Evolutionary conservation across 1,284 basidiomycete species (phyloP).

Genomic region (Cryptococcus floricola): DNA sequence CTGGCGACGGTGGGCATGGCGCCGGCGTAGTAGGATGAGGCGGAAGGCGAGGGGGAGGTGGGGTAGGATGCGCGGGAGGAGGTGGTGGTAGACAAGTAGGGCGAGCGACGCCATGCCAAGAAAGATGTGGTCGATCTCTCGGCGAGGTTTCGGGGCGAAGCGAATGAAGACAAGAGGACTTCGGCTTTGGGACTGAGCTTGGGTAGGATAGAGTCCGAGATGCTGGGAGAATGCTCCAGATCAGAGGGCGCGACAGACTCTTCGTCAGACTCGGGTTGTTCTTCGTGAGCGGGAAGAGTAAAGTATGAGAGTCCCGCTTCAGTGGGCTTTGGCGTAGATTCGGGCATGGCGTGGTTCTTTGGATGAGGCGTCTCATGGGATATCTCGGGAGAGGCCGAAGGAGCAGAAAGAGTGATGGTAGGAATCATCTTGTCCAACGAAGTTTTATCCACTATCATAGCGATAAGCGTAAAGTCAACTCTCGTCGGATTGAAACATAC

Average conservation of each 20-base stretch:
- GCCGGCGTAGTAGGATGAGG: slow-evolving; percentile 11
- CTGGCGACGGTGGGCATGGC: slow-evolving; percentile 41
- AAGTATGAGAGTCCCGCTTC: too few relatives aligned
- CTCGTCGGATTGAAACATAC: not conserved
- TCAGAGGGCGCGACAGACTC: too few relatives aligned
- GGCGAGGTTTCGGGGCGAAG: not conserved
- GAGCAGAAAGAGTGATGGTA: not conserved
- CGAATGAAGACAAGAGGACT: not conserved
- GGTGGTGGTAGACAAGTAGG: slow-evolving; percentile 6
- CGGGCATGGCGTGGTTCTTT: too few relatives aligned
- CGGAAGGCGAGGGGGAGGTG: slow-evolving; percentile 12
- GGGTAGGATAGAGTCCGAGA: not conserved
- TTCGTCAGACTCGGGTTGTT: too few relatives aligned
- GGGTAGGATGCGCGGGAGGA: not conserved
- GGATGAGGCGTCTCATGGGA: too few relatives aligned
- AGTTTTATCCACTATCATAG: not conserved
- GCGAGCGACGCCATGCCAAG: slow-evolving; percentile 22
- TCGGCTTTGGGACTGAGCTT: not conserved
- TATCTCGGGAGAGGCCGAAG: too few relatives aligned
- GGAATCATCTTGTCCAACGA: slow-evolving; percentile 4
- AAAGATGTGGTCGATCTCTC: slow-evolving; percentile 18
- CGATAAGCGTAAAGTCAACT: not conserved
- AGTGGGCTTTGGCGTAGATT: too few relatives aligned
- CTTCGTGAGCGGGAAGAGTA: too few relatives aligned
- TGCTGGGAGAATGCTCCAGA: too few relatives aligned